Evolutionary conservation across 805 yeast species (phyloP), one percentile per base, ranked within the genome.

Genomic region (Nakazawaea sp.): DNA sequence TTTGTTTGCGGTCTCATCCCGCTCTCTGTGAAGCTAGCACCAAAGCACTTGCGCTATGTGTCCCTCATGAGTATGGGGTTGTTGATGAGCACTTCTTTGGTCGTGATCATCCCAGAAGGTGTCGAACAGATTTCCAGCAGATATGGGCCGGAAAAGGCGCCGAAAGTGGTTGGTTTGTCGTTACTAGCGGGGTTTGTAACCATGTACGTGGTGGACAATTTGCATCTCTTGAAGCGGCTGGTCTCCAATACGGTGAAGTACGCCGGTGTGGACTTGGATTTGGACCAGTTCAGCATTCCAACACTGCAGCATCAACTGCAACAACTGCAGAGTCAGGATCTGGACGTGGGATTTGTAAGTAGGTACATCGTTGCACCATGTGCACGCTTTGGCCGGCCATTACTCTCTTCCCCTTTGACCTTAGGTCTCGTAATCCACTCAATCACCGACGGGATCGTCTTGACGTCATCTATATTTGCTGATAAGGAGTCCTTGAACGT

Each of bases 391-490:
- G 10, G 10, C 24, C 51, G 13, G 58, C 73, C 40, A 10, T 12
- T 37, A 21, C 23, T 21, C 12, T 6, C 12, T 7, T 39, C 42
- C 12, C 29, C 42, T 8, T 18, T 34, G 8, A 72, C 84, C 0
- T 46, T 81, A 4, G 87, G 88, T 0, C 61, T 83, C 11, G 50
- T 81, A 1, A 61, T 82, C 12, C 94, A 83, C 50, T 73, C 85
- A 1, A 48, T 75, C 2, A 75, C 84, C 2, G 94, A 83, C 48
- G 94, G 94, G 1, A 61, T 83, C 5, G 80, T 87, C 0, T 59
- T 83, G 25, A 87, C 88, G 0, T 71, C 87, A 0, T 66, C 81
- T 1, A 63, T 56, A 2, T 30, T 50, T 12, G 50, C 70, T 9
- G 48, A 61, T 16, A 59, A 59, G 39, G 48, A 56, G 7, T 53